Evolutionary conservation across 257 asterid genomes (phyloP).

Genomic region (Solanum piurae): DNA sequence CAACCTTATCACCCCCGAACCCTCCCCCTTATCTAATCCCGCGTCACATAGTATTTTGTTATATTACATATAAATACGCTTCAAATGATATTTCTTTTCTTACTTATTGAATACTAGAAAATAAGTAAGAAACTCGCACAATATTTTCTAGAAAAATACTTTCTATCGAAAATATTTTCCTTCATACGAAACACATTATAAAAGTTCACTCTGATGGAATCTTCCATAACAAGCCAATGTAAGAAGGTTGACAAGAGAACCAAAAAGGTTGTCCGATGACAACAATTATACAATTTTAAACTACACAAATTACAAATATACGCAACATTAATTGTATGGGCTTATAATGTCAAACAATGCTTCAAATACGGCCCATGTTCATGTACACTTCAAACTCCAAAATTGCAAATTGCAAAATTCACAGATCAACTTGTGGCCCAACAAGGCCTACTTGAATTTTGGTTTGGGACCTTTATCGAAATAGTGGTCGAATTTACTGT

Average conservation of each 20-base stretch:
- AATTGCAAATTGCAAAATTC: background rate
- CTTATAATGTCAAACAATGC: background rate
- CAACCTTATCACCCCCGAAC: background rate
- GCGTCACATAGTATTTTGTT: background rate
- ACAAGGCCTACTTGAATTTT: background rate
- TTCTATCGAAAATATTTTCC: too few species aligned
- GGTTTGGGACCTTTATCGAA: background rate
- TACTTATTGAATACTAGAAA: background rate
- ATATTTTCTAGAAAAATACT: too few species aligned
- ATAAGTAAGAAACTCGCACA: background rate
- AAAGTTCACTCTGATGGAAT: background rate
- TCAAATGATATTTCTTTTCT: background rate
- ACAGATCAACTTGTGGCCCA: background rate
- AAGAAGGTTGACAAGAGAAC: background rate
- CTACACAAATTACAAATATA: background rate
- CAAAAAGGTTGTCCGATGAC: background rate
- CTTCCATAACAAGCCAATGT: background rate
- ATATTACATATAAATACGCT: too few species aligned
- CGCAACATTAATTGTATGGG: background rate
- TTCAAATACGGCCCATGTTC: background rate
- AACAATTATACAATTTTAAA: background rate
- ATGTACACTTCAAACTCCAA: background rate
- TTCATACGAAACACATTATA: background rate
- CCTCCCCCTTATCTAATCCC: background rate
- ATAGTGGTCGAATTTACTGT: background rate